phyloP scores from a whole-genome alignment of 2,329 filamentous ascomycete species.

The Diaporthe aspalathi region DNA sequence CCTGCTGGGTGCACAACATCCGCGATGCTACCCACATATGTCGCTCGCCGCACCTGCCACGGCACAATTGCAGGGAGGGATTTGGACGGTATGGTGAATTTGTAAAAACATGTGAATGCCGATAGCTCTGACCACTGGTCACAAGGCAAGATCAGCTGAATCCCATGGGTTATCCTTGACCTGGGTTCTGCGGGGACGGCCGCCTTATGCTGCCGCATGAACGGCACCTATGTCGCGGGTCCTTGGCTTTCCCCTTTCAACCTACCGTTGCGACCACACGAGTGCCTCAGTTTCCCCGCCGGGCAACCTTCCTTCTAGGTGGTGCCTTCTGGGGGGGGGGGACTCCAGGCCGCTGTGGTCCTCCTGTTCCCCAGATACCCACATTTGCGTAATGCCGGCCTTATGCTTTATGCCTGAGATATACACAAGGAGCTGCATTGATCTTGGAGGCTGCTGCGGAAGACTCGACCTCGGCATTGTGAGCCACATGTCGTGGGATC shows the following conservation, averaged over 20 bases:
- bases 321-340: not conserved
- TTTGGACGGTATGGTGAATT: not conserved
- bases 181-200: constrained; percentile 15
- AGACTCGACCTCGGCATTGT: constrained; percentile 24
- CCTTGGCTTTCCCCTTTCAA: constrained; percentile 25
- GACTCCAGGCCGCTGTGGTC: not conserved
- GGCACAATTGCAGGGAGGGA: not conserved
- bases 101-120: constrained; percentile 15
- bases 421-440: constrained; percentile 27
- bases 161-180: constrained; percentile 22
- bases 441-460: constrained; percentile 15
- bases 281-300: constrained; percentile 11
- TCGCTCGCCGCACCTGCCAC: not conserved
- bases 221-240: constrained; percentile 18
- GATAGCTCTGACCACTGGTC: not conserved
- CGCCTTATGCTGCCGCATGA: constrained; percentile 19
- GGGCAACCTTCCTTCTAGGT: not conserved
- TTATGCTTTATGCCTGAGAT: constrained; percentile 26
- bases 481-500: constrained; percentile 23
- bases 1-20: not conserved
- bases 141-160: constrained; percentile 15
- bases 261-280: constrained; percentile 20
- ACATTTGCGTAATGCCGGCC: constrained; percentile 15
- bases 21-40: not conserved
- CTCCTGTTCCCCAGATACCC: not conserved